Evolutionary conservation across 2,329 filamentous ascomycete species (phyloP).

Genomic region (Keithomyces neogunnii): DNA sequence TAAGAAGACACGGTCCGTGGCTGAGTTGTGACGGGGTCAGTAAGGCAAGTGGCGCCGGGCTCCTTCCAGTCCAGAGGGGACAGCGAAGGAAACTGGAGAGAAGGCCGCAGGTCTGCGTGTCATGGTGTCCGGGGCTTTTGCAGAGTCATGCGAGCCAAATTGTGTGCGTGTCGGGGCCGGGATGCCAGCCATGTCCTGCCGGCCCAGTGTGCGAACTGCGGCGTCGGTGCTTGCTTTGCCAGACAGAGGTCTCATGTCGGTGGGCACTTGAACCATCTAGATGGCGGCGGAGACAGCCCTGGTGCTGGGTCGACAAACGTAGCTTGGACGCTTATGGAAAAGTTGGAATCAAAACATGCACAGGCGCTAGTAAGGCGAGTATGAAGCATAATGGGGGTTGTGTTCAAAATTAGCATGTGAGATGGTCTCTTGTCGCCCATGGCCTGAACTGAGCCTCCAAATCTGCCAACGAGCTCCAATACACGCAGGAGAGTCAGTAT

Average conservation of each 20-base stretch:
- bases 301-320: constrained; percentile 41
- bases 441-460: too few species aligned
- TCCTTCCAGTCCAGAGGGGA: background rate
- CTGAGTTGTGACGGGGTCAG: background rate
- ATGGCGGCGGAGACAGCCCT: constrained; percentile 20
- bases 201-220: too few species aligned
- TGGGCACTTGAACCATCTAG: too few species aligned
- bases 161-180: too few species aligned
- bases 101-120: background rate
- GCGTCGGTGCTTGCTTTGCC: too few species aligned
- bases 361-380: constrained; percentile 23
- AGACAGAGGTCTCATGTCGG: constrained; percentile 23
- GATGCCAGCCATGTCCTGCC: too few species aligned
- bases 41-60: background rate
- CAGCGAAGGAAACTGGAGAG: background rate
- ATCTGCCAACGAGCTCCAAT: too few species aligned
- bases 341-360: constrained; percentile 30
- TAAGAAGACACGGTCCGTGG: too few species aligned
- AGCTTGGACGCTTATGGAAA: constrained; percentile 33
- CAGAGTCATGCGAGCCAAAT: too few species aligned
- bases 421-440: constrained; percentile 15
- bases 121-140: background rate
- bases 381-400: constrained; percentile 38
- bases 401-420: constrained; percentile 18
- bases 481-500: too few species aligned